Percentiles rank a stretch among this genome's conserved stretches.
Conservation (phyloP, 441 rosid species). For the Kokia cookei region DNA sequence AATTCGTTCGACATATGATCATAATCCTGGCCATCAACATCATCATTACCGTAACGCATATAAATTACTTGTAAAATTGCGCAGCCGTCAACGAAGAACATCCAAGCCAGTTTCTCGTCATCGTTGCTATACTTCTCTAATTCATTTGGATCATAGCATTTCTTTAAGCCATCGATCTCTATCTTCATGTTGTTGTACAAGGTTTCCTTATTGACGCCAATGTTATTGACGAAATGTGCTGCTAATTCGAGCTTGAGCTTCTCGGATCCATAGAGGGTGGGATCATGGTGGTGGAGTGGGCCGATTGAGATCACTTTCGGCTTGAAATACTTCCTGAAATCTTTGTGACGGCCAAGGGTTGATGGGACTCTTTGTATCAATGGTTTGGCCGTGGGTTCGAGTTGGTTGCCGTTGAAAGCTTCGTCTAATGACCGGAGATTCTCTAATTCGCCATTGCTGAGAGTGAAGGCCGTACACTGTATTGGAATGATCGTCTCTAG, state of each 20-base stretch:
- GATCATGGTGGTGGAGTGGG: neutral
- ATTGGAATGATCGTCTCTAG: neutral
- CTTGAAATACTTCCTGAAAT: neutral
- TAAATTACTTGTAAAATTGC: slow-evolving; percentile 6
- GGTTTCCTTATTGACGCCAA: neutral
- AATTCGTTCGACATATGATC: no score
- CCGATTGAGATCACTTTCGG: slow-evolving; percentile 5
- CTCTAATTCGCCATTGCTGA: neutral
- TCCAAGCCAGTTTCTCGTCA: slow-evolving; percentile 5
- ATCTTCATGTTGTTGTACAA: neutral
- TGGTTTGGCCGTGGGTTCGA: neutral
- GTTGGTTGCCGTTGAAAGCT: neutral
- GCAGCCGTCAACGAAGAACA: slow-evolving; percentile 15
- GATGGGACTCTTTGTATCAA: neutral
- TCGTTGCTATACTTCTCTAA: neutral
- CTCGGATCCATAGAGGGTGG: neutral
- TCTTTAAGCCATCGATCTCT: neutral
- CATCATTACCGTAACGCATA: neutral
- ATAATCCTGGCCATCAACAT: no score
- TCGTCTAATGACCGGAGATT: neutral
- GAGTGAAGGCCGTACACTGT: neutral
- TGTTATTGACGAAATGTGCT: neutral
- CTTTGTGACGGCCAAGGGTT: neutral
- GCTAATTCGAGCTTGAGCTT: slow-evolving; percentile 1
- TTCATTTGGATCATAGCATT: neutral